A percentile compares a stretch with the other conserved stretches of the same genome.
Evolutionary conservation across 257 asterid genomes (phyloP).

Genomic region (Paraleonurus japonicus): DNA sequence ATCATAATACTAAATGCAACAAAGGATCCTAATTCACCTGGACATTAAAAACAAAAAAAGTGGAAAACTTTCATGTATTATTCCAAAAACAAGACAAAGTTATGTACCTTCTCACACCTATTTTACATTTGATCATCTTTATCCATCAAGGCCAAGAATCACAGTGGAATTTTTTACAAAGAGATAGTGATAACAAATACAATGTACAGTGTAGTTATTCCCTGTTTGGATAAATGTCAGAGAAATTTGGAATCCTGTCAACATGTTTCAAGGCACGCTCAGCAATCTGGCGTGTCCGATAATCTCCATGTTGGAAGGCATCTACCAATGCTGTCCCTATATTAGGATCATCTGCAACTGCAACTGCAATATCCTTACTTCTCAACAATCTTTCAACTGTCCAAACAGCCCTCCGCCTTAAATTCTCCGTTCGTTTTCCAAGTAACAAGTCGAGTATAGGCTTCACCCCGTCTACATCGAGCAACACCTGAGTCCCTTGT

Average conservation of each 20-base stretch:
- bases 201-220: constrained; percentile 29
- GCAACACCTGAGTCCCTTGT: constrained; percentile 64
- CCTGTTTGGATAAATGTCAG: constrained; percentile 61
- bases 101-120: constrained; percentile 1
- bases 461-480: constrained; percentile 68
- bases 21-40: neutral
- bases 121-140: neutral
- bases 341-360: constrained; percentile 65
- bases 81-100: constrained; percentile 3
- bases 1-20: neutral
- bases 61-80: neutral
- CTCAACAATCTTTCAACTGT: constrained; percentile 82
- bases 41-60: neutral
- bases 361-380: constrained; percentile 56
- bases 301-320: constrained; percentile 89
- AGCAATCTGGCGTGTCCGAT: constrained; percentile 81
- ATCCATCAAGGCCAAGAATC: neutral
- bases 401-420: constrained; percentile 80
- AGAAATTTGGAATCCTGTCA: constrained; percentile 82
- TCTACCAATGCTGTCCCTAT: constrained; percentile 84
- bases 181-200: neutral
- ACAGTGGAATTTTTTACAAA: neutral
- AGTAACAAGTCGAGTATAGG: constrained; percentile 68
- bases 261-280: constrained; percentile 84
- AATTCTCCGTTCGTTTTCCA: constrained; percentile 70